Evolutionary conservation across 352 stramenopile species (phyloP).

Genomic region (Globisporangium echinulatum): DNA sequence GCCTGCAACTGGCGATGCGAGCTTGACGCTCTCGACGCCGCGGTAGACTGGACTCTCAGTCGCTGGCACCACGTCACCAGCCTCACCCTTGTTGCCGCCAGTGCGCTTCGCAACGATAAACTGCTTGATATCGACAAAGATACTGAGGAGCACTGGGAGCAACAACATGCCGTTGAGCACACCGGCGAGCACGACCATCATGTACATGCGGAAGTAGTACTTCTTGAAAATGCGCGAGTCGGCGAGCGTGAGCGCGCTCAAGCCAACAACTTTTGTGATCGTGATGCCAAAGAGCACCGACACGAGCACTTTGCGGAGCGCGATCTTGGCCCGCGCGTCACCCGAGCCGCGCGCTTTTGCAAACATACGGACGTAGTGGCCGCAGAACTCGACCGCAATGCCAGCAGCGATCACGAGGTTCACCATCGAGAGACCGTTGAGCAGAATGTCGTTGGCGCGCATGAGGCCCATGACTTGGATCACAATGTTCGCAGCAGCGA

Average conservation of each 20-base stretch:
- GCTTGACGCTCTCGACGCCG: slow-evolving; percentile 14
- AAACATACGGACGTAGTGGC: slow-evolving; percentile 75
- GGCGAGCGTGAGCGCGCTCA: slow-evolving; percentile 32
- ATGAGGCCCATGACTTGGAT: slow-evolving; percentile 50
- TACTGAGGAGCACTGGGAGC: slow-evolving; percentile 51
- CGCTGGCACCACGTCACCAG: slow-evolving; percentile 3
- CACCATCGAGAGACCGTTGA: slow-evolving; percentile 83
- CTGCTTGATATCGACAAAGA: slow-evolving; percentile 36
- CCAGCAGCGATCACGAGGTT: slow-evolving; percentile 83
- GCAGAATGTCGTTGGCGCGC: slow-evolving; percentile 49
- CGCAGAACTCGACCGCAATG: slow-evolving; percentile 78
- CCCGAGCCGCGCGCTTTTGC: slow-evolving; percentile 23
- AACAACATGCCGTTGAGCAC: slow-evolving; percentile 76
- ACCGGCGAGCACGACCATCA: slow-evolving; percentile 70
- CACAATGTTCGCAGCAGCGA: slow-evolving; percentile 47
- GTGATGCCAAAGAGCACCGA: slow-evolving; percentile 41
- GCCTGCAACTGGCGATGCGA: slow-evolving; percentile 8
- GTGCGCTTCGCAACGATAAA: slow-evolving; percentile 30
- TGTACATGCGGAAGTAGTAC: slow-evolving; percentile 93
- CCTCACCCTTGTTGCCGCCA: slow-evolving; percentile 10
- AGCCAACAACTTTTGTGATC: slow-evolving; percentile 30
- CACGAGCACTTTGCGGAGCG: slow-evolving; percentile 28
- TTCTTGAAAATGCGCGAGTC: slow-evolving; percentile 85
- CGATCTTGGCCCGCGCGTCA: slow-evolving; percentile 26
- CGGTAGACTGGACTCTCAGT: slow-evolving; percentile 21